These are phyloP conservation scores for Medicago truncatula DNA, from an alignment of 306 rosid genomes.

Conservation along the genomic window MtrunA17r5.0-ANR NC_053047.1:3850001-3850500, in stretches of 20 bases:
- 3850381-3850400: background rate
- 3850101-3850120: constrained; percentile 97
- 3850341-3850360: background rate
- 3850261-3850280: background rate
- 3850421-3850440: background rate
- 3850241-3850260: background rate
- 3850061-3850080: constrained; percentile 98
- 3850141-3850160: constrained; percentile 99
- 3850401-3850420: background rate
- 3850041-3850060: constrained; percentile 68
- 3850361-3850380: background rate
- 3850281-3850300: constrained; percentile 17
- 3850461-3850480: no score
- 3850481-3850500: constrained; percentile 20
- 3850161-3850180: constrained; percentile 97
- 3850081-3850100: constrained; percentile 98
- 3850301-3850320: constrained; percentile 24
- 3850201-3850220: constrained; percentile 13
- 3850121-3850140: constrained; percentile 97
- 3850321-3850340: constrained; percentile 3
- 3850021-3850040: background rate
- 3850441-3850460: constrained; percentile 15
- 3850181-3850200: constrained; percentile 67
- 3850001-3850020: background rate
- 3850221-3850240: background rate